Evolutionary conservation across 148 eudicot genomes (phyloP).

Genomic region (Silene conica): DNA sequence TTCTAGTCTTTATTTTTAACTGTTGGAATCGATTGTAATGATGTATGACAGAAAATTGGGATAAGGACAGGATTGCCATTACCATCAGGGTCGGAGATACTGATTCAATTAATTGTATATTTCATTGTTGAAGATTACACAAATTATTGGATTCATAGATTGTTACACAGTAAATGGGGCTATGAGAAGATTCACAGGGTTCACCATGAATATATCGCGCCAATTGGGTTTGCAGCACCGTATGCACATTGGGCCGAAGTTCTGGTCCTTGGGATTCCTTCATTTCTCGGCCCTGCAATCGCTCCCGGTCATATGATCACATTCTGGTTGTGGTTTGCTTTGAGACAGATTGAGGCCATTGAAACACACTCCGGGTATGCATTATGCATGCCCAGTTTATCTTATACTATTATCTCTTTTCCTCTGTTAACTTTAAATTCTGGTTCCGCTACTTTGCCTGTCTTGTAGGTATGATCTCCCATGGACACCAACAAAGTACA

Average conservation of each 20-base stretch:
- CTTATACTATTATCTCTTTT: too few species aligned
- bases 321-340: slow-evolving; percentile 83
- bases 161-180: slow-evolving; percentile 78
- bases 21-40: slow-evolving; percentile 16
- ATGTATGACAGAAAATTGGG: slow-evolving; percentile 54
- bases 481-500: slow-evolving; percentile 77
- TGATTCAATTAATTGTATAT: slow-evolving; percentile 59
- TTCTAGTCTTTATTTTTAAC: too few species aligned
- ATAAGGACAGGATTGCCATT: slow-evolving; percentile 76
- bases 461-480: slow-evolving; percentile 76
- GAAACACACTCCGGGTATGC: slow-evolving; percentile 97
- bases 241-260: slow-evolving; percentile 95
- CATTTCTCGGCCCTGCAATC: slow-evolving; percentile 80
- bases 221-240: slow-evolving; percentile 76
- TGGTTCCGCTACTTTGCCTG: background rate
- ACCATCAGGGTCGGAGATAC: slow-evolving; percentile 68
- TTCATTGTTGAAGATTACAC: slow-evolving; percentile 79
- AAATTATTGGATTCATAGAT: slow-evolving; percentile 85
- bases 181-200: slow-evolving; percentile 87
- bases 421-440: too few species aligned
- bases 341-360: slow-evolving; percentile 93
- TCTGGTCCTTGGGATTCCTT: slow-evolving; percentile 81
- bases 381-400: slow-evolving; percentile 1
- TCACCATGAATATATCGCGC: slow-evolving; percentile 90
- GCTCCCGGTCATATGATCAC: slow-evolving; percentile 93